Evolutionary conservation across 371 early-diverging fungal species (phyloP).

Genomic region (Parasitella parasitica): DNA sequence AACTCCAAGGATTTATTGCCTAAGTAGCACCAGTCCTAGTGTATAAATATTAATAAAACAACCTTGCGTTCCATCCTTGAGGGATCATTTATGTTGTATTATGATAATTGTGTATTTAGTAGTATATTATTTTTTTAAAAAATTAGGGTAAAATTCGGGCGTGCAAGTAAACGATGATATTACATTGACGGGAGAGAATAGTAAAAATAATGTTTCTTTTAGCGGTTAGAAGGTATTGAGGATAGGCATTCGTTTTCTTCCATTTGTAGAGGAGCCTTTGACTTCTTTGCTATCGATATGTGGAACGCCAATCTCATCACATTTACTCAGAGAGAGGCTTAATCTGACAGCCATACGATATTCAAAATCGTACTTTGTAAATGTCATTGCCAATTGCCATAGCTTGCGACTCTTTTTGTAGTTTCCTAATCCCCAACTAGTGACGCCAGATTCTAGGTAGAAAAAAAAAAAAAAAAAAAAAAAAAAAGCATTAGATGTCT

Average conservation of each 20-base stretch:
- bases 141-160: too few relatives aligned
- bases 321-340: slow-evolving; percentile 39
- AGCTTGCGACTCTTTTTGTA: slow-evolving; percentile 44
- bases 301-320: slow-evolving; percentile 44
- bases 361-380: slow-evolving; percentile 64
- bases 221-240: background rate
- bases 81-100: too few relatives aligned
- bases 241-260: slow-evolving; percentile 48
- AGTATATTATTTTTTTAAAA: too few relatives aligned
- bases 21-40: background rate
- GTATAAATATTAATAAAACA: background rate
- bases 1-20: background rate
- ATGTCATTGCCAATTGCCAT: slow-evolving; percentile 57
- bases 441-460: slow-evolving; percentile 58
- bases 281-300: slow-evolving; percentile 24
- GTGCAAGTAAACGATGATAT: too few relatives aligned
- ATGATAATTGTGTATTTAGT: too few relatives aligned
- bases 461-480: too few relatives aligned
- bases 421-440: slow-evolving; percentile 52
- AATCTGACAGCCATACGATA: slow-evolving; percentile 55
- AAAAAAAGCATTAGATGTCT: too few relatives aligned
- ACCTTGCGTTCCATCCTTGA: too few relatives aligned
- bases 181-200: background rate
- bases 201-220: too few relatives aligned
- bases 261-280: slow-evolving; percentile 36